Percentiles rank a stretch among this genome's conserved stretches.
These are phyloP conservation scores for Hamigera avellanea DNA, from an alignment of 495 filamentous ascomycete genomes.

Conservation along the genomic window DNA sequence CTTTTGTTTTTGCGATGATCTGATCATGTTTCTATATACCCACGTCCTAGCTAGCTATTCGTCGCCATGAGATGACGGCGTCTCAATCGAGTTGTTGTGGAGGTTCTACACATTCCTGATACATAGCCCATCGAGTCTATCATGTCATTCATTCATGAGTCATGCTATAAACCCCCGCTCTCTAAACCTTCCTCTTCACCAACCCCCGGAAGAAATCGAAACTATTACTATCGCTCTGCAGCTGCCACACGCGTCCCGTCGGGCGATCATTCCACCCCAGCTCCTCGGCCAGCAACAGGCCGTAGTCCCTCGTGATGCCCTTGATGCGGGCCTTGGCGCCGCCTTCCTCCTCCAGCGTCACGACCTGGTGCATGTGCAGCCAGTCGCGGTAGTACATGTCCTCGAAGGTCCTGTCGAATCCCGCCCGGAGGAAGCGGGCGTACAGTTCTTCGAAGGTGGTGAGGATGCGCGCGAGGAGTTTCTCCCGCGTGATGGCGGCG, in stretches of 20 bases:
- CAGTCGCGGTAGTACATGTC: slow-evolving; percentile 73
- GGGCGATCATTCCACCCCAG: slow-evolving; percentile 55
- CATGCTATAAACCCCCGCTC: no score
- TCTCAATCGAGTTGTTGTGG: no score
- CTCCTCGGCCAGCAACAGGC: slow-evolving; percentile 75
- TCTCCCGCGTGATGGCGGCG: slow-evolving; percentile 59
- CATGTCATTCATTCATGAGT: no score
- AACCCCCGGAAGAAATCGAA: slow-evolving; percentile 96
- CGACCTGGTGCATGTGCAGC: slow-evolving; percentile 84
- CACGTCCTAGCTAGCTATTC: no score
- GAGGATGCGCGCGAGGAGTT: slow-evolving; percentile 72
- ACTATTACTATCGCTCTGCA: slow-evolving; percentile 96
- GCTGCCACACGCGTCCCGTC: slow-evolving; percentile 67
- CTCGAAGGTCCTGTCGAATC: slow-evolving; percentile 65
- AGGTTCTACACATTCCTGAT: no score
- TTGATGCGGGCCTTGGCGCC: slow-evolving; percentile 68
- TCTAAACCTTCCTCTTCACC: slow-evolving; percentile 73
- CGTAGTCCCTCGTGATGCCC: slow-evolving; percentile 83
- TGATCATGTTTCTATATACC: no score
- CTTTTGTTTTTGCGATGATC: no score
- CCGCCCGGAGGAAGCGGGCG: slow-evolving; percentile 53
- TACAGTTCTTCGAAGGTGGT: slow-evolving; percentile 73
- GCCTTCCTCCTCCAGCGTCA: slow-evolving; percentile 76
- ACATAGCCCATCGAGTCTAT: no score
- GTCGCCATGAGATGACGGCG: no score